Conservation (phyloP, 345 rosid genomes). For the Erysimum cheiranthoides region DNA sequence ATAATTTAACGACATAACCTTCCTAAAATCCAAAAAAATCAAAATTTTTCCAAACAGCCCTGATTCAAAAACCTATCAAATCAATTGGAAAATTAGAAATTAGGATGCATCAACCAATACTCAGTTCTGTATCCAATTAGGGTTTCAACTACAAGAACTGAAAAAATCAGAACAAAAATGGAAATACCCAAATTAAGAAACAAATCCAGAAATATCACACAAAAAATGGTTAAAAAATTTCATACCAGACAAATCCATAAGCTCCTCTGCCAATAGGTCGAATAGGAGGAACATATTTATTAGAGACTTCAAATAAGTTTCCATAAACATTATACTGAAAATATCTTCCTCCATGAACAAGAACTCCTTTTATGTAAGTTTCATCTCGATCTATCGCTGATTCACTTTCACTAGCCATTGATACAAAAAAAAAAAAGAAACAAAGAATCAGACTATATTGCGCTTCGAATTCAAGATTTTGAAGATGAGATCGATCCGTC, state of each 20-base stretch:
- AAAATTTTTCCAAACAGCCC: background rate
- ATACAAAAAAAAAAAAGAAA: too few relatives aligned
- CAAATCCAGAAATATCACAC: background rate
- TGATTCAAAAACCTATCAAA: conserved; percentile 6
- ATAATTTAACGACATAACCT: background rate
- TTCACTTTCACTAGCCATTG: conserved; percentile 37
- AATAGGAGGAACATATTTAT: conserved; percentile 59
- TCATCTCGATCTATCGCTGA: conserved; percentile 29
- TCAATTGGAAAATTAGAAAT: background rate
- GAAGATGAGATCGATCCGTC: conserved; percentile 19
- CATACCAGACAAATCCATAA: conserved; percentile 65
- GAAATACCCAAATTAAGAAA: conserved; percentile 15
- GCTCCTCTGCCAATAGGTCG: conserved; percentile 69
- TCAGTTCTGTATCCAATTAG: background rate
- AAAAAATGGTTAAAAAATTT: background rate
- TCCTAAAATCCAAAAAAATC: background rate
- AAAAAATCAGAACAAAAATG: background rate
- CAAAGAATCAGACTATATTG: background rate
- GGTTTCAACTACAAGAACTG: background rate
- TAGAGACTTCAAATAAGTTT: conserved; percentile 59
- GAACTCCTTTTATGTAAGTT: conserved; percentile 36
- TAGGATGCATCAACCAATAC: conserved; percentile 2
- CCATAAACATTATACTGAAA: conserved; percentile 58
- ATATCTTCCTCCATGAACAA: conserved; percentile 55
- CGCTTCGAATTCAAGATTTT: background rate